A percentile compares a stretch with the other conserved stretches of the same genome.
Evolutionary conservation across 2,329 filamentous ascomycete species (phyloP).

Genomic region (Biscogniauxia marginata): DNA sequence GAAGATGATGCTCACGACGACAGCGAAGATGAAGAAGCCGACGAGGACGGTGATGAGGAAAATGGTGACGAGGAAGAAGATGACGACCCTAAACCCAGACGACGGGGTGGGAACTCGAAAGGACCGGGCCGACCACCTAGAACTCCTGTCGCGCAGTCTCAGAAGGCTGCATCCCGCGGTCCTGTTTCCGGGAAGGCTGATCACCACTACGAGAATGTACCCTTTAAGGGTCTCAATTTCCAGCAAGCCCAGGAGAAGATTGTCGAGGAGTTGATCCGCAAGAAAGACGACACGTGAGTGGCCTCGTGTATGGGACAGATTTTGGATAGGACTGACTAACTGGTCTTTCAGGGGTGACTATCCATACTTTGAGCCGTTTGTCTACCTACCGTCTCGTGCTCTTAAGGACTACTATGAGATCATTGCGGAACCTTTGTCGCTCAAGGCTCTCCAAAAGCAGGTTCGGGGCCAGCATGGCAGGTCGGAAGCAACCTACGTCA

Average conservation of each 20-base stretch:
- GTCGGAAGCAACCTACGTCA: slow-evolving; percentile 59
- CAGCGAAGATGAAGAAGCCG: slow-evolving; percentile 9
- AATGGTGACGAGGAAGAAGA: slow-evolving; percentile 23
- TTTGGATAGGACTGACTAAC: slow-evolving; percentile 17
- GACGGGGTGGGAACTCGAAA: slow-evolving; percentile 15
- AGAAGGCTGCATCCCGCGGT: slow-evolving; percentile 30
- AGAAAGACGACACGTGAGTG: slow-evolving; percentile 62
- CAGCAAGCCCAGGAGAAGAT: slow-evolving; percentile 87
- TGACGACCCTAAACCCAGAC: slow-evolving; percentile 17
- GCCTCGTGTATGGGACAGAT: background rate
- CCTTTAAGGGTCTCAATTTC: slow-evolving; percentile 72
- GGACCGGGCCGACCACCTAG: slow-evolving; percentile 36
- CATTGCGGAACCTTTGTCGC: slow-evolving; percentile 76
- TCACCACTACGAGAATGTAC: slow-evolving; percentile 52
- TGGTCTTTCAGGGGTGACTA: slow-evolving; percentile 60
- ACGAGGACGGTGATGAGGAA: slow-evolving; percentile 12
- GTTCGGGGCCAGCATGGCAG: slow-evolving; percentile 72
- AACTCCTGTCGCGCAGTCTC: slow-evolving; percentile 31
- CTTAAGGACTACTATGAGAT: slow-evolving; percentile 85
- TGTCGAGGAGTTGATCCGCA: slow-evolving; percentile 70
- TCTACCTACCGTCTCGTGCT: slow-evolving; percentile 72
- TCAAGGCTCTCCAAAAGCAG: slow-evolving; percentile 74
- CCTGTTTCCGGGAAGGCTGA: slow-evolving; percentile 45
- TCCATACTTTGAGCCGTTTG: slow-evolving; percentile 69
- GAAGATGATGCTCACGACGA: slow-evolving; percentile 14